Percentiles rank a stretch among this genome's conserved stretches.
Conservation (phyloP, 106 monocot genomes). For the Cymbidium sinense region DNA sequence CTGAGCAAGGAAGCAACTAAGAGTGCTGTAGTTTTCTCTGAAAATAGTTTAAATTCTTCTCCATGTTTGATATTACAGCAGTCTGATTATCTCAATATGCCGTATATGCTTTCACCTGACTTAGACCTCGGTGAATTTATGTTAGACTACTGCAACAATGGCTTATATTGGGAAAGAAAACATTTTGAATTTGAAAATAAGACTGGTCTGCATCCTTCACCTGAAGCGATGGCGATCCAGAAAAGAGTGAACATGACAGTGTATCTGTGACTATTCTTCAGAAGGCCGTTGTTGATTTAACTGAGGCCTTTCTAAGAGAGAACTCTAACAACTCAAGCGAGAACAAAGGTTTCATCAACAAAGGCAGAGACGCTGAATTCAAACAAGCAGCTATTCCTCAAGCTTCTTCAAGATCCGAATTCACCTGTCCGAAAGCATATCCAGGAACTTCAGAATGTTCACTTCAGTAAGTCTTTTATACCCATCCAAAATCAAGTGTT, state of each 20-base stretch:
- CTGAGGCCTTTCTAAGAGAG: slow-evolving; percentile 13
- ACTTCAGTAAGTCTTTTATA: neutral
- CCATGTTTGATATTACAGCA: slow-evolving; percentile 3
- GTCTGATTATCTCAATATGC: slow-evolving; percentile 4
- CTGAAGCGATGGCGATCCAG: too few species aligned
- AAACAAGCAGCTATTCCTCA: slow-evolving; percentile 24
- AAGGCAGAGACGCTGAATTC: slow-evolving; percentile 15
- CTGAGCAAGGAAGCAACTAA: slow-evolving; percentile 14
- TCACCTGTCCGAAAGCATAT: slow-evolving; percentile 14
- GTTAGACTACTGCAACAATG: slow-evolving; percentile 17
- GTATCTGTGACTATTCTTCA: slow-evolving; percentile 12
- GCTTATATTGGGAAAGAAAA: slow-evolving; percentile 4
- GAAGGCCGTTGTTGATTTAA: slow-evolving; percentile 28
- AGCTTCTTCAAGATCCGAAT: slow-evolving; percentile 32
- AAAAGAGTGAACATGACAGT: too few species aligned
- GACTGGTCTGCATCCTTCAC: too few species aligned
- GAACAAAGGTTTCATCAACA: slow-evolving; percentile 3
- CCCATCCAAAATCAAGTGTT: slow-evolving; percentile 6
- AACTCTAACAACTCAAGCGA: slow-evolving; percentile 7
- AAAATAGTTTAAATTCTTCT: slow-evolving; percentile 4
- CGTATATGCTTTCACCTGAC: slow-evolving; percentile 10
- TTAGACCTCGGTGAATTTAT: slow-evolving; percentile 19
- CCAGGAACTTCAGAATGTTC: slow-evolving; percentile 12
- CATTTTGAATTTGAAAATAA: slow-evolving; percentile 9
- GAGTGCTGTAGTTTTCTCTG: neutral